Evolutionary conservation across 371 early-diverging fungal species (phyloP).

Genomic region (Zopfochytrium polystomum): DNA sequence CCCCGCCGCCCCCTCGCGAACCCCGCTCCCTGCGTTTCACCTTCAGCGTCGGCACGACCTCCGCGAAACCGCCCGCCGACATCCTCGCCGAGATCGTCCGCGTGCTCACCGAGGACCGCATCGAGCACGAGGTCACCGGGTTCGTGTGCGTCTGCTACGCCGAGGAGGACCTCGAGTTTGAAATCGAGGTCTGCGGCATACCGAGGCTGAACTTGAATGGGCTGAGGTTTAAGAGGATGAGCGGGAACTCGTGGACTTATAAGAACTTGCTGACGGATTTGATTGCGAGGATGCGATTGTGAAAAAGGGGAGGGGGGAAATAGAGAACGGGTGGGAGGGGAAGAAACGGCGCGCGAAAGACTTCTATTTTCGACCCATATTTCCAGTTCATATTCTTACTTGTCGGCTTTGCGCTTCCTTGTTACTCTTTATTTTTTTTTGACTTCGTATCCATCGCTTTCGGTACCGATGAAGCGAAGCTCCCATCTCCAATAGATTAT

Average conservation of each 20-base stretch:
- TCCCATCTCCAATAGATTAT: too few species aligned
- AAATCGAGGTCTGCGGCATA: slow-evolving; percentile 55
- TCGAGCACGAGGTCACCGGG: slow-evolving; percentile 33
- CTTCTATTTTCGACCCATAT: too few species aligned
- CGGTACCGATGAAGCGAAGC: too few species aligned
- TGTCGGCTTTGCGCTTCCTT: too few species aligned
- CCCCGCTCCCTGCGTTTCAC: slow-evolving; percentile 52
- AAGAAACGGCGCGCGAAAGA: too few species aligned
- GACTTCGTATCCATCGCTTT: too few species aligned
- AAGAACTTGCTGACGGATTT: slow-evolving; percentile 49
- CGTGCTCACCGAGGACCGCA: slow-evolving; percentile 33
- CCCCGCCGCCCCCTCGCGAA: too few species aligned
- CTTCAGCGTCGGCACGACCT: slow-evolving; percentile 49
- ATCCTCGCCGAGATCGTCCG: slow-evolving; percentile 42
- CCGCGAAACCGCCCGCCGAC: slow-evolving; percentile 48
- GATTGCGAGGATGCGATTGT: slow-evolving; percentile 48
- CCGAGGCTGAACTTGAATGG: slow-evolving; percentile 49
- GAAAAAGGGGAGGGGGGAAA: too few species aligned
- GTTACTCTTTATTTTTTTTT: too few species aligned
- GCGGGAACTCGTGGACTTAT: slow-evolving; percentile 52
- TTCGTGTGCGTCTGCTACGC: slow-evolving; percentile 35
- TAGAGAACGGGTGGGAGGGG: too few species aligned
- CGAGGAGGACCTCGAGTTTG: slow-evolving; percentile 45
- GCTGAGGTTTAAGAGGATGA: slow-evolving; percentile 48
- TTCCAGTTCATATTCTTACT: too few species aligned